A percentile compares a stretch with the other conserved stretches of the same genome.
Conservation (phyloP, 106 monocot species). For the Dendrobium catenatum region DNA sequence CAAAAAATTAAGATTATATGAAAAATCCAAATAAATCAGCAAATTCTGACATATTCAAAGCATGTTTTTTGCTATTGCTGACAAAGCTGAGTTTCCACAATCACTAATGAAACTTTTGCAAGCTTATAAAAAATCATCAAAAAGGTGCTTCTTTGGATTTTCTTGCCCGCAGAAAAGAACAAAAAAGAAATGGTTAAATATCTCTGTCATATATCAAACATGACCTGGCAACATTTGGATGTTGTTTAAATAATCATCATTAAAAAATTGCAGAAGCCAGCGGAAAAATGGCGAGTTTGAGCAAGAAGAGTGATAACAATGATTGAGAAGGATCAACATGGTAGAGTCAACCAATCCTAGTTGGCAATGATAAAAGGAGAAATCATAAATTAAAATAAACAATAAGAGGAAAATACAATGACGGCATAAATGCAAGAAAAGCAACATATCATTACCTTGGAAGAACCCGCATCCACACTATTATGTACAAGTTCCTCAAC, state of each 20-base stretch:
- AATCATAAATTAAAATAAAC: not conserved
- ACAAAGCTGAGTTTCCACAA: not conserved
- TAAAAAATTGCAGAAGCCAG: not conserved
- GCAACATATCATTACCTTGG: constrained; percentile 40
- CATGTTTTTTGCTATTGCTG: not conserved
- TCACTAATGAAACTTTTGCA: too few species aligned
- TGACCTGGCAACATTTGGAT: not conserved
- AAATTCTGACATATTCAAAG: not conserved
- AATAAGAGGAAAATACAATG: not conserved
- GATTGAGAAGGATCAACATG: not conserved
- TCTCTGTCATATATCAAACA: not conserved
- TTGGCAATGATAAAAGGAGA: not conserved
- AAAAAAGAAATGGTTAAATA: not conserved
- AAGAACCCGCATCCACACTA: constrained; percentile 75
- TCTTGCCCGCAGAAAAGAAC: not conserved
- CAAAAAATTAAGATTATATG: not conserved
- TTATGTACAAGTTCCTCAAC: constrained; percentile 88
- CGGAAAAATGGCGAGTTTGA: not conserved
- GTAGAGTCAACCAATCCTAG: not conserved
- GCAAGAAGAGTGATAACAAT: not conserved
- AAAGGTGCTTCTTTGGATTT: not conserved
- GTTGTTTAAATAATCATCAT: not conserved
- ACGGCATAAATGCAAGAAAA: not conserved
- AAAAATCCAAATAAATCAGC: not conserved
- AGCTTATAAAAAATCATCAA: not conserved